Base-by-base conservation (phyloP, 805 yeast species). In the Metschnikowia borealis region DNA sequence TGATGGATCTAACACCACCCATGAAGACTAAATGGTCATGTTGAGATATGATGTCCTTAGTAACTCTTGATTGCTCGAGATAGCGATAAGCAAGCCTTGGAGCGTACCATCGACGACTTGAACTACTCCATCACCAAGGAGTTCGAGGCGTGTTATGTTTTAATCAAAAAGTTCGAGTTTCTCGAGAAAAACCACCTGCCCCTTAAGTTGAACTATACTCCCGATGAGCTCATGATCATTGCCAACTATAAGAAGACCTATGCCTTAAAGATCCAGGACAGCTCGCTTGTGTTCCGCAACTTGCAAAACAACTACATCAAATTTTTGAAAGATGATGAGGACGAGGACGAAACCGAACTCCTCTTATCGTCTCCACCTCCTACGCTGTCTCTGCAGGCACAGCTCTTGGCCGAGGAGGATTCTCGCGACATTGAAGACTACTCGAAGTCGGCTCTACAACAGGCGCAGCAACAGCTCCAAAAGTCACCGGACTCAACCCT, bases 291-390 rank as follows among this genome's bases (percentile, higher is more conserved):
- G 46, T 94, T 91, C 68, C 73, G 98, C 47, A 87, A 88, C 62
- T 71, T 94, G 59, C 99, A 94, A 65, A 89, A 92, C 61, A 84
- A 86, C 55, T 94, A 94, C 62, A 83, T 94, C 62, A 86, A 88
- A 63, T 87, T 86, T 57, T 73, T 92, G 51, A 82, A 87, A 56
- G 87, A 87, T 55, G 96, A 88, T 62, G 94, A 87, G 44, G 83
- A 79, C 58, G 85, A 79, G 47, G 67, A 61, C 52, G 75, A 68
- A 26, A 34, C 33, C 34, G 38, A 46, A n/a, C 48, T 46, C 6
- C 34, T 52, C 13, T 15, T 31, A 8, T n/a, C 44, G 8, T 31
- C 44, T n/a, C n/a, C 34, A 8, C 37, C 32, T 21, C 46, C 23
- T 8, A 10, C 45, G 43, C 41, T 32, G 35, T 31, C 48, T 13